These are phyloP conservation scores for Luvunga scandens DNA, from an alignment of 345 rosid species.

Conservation along the genomic window DNA sequence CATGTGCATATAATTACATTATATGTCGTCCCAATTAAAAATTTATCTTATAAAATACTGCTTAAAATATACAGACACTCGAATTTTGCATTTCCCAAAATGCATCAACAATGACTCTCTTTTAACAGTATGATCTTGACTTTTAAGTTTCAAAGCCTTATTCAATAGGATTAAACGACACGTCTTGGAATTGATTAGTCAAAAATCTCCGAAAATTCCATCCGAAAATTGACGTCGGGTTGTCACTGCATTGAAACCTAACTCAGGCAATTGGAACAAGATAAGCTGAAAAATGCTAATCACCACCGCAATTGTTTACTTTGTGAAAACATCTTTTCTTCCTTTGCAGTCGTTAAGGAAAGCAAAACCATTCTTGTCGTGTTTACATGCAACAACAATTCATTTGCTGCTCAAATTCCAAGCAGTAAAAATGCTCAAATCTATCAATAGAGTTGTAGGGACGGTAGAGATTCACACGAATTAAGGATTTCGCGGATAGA, in stretches of 20 bases:
- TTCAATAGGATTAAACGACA: neutral
- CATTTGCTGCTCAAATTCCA: no score
- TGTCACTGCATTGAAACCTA: no score
- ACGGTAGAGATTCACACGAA: neutral
- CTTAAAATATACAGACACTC: no score
- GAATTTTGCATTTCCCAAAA: neutral
- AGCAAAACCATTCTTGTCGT: neutral
- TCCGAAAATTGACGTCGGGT: neutral
- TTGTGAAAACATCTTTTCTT: neutral
- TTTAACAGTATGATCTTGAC: neutral
- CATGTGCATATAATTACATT: no score
- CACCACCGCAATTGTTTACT: neutral
- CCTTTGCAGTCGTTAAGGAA: neutral
- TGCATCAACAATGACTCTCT: neutral
- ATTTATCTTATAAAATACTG: no score
- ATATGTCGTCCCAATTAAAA: no score
- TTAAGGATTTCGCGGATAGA: no score
- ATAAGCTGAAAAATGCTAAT: neutral
- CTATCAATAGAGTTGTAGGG: no score
- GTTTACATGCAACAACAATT: neutral
- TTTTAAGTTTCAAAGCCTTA: neutral
- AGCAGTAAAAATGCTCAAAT: no score
- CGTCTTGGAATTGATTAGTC: neutral
- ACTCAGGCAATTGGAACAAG: no score
- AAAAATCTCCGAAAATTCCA: neutral